Base-by-base conservation (phyloP, 495 filamentous ascomycete genomes). In the Neurospora sp. region DNA sequence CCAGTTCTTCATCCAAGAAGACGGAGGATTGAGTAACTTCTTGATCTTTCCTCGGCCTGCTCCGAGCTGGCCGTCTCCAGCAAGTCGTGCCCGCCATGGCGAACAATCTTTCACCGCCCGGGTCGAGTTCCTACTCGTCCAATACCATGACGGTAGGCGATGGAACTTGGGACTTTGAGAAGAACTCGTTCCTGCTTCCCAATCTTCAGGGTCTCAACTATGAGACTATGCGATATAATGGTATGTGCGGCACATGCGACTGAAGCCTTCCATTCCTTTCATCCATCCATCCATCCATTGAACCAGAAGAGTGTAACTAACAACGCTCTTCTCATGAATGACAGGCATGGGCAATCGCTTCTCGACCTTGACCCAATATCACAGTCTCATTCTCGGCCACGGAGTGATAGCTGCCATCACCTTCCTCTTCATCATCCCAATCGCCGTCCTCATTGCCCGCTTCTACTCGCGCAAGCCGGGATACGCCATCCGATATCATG, bases 141-240 rank as follows among this genome's bases (percentile, higher is more conserved):
- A 87, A 93, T 80, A 95, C 92, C 53, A 84, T 97, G 82, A 88
- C 87, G 75, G 94, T 97, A 20, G 94, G 94, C 73, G 94, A 97
- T 84, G 94, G 94, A 39, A 97, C 94, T 39, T 97, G 94, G 94
- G 93, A 97, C 76, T 87, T 87, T 35, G 83, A 86, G 73, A 89
- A 91, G 80, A 94, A 97, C 81, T 92, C 90, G 9, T 97, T 97
- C 81, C 86, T 97, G 68, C 82, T 97, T 65, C 94, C 94, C 35
- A 96, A 96, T 82, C 81, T 97, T 44, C 86, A 92, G 79, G 94
- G 94, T 3, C 79, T 96, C 17, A 97, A 97, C 81, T 94, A 94
- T 81, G 93, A 91, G 70, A 97, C 94, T n/a, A 97, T 94, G 91
- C 89, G 87, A 81, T 97, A 96, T 82, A 97, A 97, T 89, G 94